phyloP scores from a whole-genome alignment of 1,139 yeast genomes.

The Suhomyces yuchorum region DNA sequence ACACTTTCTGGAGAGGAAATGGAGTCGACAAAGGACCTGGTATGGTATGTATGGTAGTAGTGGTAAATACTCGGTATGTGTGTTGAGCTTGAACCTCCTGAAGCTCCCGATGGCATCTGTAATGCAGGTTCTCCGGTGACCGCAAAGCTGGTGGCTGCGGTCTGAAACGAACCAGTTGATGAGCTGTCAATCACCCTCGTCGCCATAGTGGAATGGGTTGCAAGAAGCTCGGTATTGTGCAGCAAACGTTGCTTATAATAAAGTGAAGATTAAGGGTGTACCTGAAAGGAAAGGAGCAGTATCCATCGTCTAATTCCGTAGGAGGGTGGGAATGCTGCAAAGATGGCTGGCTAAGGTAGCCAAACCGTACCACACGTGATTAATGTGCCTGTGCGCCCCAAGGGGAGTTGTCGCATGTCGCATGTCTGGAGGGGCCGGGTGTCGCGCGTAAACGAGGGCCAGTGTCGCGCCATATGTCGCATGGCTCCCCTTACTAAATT shows the following conservation, averaged over 20 bases:
- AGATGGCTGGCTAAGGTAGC: conserved; percentile 7
- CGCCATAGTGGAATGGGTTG: conserved; percentile 4
- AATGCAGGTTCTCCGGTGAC: neutral
- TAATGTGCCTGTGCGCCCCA: neutral
- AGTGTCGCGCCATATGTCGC: neutral
- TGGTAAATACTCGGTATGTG: conserved; percentile 14
- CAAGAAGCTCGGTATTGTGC: neutral
- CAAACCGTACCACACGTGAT: neutral
- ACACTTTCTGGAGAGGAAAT: conserved; percentile 12
- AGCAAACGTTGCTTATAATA: neutral
- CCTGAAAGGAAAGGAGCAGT: neutral
- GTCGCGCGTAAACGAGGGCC: neutral
- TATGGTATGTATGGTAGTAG: conserved; percentile 12
- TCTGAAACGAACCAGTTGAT: conserved; percentile 12
- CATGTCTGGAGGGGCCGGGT: neutral
- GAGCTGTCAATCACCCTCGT: conserved; percentile 7
- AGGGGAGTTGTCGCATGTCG: neutral
- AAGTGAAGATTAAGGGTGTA: neutral
- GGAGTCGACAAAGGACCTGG: conserved; percentile 10
- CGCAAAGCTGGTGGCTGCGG: conserved; percentile 11
- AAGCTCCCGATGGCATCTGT: neutral
- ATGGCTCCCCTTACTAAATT: neutral
- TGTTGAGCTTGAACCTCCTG: conserved; percentile 3
- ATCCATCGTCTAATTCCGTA: neutral
- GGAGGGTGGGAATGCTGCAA: neutral